phyloP scores from a whole-genome alignment of 2,329 filamentous ascomycete genomes.

The Daldinia eschscholtzii region DNA sequence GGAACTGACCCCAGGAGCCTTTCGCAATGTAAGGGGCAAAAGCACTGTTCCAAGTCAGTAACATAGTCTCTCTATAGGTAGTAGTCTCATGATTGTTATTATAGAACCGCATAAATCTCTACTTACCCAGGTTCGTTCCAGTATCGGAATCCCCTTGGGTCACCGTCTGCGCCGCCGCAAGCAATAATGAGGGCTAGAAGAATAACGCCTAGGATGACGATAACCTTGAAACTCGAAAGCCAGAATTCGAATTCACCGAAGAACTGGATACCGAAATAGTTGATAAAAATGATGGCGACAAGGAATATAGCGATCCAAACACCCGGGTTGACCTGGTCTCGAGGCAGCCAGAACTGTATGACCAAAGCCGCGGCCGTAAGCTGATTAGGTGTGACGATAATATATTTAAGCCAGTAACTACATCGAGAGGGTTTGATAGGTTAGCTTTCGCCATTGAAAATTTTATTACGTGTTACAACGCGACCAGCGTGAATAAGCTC shows the following conservation, averaged over 20 bases:
- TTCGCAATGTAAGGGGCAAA: slow-evolving; percentile 63
- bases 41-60: slow-evolving; percentile 53
- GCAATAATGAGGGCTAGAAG: slow-evolving; percentile 73
- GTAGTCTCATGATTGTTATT: neutral
- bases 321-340: slow-evolving; percentile 77
- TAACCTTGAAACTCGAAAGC: slow-evolving; percentile 74
- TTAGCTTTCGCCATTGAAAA: neutral
- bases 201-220: slow-evolving; percentile 75
- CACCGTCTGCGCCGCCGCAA: slow-evolving; percentile 72
- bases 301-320: slow-evolving; percentile 83
- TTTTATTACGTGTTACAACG: neutral
- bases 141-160: slow-evolving; percentile 74
- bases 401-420: slow-evolving; percentile 80
- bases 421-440: neutral
- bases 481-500: neutral
- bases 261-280: slow-evolving; percentile 77
- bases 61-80: neutral
- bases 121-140: slow-evolving; percentile 71
- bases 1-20: slow-evolving; percentile 65
- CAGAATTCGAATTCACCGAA: slow-evolving; percentile 76
- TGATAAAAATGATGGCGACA: slow-evolving; percentile 72
- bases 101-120: neutral
- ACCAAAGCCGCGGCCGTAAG: slow-evolving; percentile 84
- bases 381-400: slow-evolving; percentile 88
- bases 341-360: slow-evolving; percentile 80